phyloP scores from a whole-genome alignment of 2,329 filamentous ascomycete species.

The Alternaria sp. region DNA sequence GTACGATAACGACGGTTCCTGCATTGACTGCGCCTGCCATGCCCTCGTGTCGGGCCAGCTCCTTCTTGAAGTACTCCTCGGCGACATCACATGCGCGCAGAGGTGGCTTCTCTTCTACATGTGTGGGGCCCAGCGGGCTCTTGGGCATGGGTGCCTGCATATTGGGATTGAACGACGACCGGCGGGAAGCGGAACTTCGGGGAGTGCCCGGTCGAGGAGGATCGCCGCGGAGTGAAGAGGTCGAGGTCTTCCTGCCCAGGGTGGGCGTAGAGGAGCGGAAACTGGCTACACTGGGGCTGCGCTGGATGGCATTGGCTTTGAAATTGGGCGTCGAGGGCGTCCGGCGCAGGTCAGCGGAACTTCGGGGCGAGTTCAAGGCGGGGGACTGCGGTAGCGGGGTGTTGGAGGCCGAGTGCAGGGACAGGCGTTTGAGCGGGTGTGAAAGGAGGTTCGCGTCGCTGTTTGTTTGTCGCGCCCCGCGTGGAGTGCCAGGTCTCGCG shows the following conservation, averaged over 20 bases:
- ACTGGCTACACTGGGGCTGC: constrained; percentile 53
- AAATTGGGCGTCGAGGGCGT: constrained; percentile 37
- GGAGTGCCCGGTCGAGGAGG: constrained; percentile 40
- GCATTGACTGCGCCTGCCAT: constrained; percentile 44
- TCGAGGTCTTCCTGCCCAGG: constrained; percentile 52
- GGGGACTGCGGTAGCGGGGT: constrained; percentile 42
- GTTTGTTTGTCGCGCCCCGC: constrained; percentile 41
- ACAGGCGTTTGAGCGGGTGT: constrained; percentile 45
- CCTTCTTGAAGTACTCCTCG: constrained; percentile 70
- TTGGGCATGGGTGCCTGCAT: constrained; percentile 49
- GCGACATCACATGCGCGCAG: constrained; percentile 67
- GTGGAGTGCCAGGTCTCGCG: constrained; percentile 14
- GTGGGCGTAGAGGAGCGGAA: constrained; percentile 50
- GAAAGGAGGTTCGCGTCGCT: constrained; percentile 43
- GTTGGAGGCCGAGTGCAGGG: constrained; percentile 42
- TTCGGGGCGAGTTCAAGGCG: constrained; percentile 30
- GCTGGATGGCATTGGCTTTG: constrained; percentile 43
- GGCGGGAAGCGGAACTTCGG: constrained; percentile 46
- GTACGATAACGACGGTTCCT: constrained; percentile 81
- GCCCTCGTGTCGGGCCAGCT: constrained; percentile 68
- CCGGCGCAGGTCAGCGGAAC: constrained; percentile 11
- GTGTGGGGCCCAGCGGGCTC: constrained; percentile 47
- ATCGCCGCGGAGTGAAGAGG: constrained; percentile 52
- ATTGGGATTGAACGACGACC: constrained; percentile 53
- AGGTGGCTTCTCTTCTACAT: constrained; percentile 48